These are phyloP conservation scores for Colletotrichum karsti DNA, from an alignment of 2,329 filamentous ascomycete genomes.

Conservation along the genomic window DNA sequence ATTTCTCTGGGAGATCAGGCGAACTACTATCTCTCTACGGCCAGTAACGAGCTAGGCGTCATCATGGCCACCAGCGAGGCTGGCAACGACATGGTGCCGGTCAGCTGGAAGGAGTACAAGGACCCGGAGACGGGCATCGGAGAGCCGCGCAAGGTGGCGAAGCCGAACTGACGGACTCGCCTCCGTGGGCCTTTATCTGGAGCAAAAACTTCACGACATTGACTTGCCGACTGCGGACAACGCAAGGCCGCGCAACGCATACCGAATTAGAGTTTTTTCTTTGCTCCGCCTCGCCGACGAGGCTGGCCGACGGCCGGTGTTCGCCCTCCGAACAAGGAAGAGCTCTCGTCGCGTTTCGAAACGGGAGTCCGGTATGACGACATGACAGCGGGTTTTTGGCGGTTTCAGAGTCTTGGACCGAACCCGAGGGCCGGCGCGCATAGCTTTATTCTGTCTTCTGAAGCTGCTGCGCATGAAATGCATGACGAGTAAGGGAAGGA, in stretches of 20 bases:
- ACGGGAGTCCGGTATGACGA: constrained; percentile 12
- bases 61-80: constrained; percentile 91
- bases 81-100: constrained; percentile 90
- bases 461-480: constrained; percentile 14
- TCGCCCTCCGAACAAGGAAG: constrained; percentile 4
- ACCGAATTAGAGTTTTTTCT: background rate
- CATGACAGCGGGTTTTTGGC: constrained; percentile 13
- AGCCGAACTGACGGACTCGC: constrained; percentile 74
- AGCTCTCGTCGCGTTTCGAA: constrained; percentile 17
- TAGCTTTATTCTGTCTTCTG: background rate
- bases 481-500: background rate
- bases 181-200: background rate
- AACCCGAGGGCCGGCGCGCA: background rate
- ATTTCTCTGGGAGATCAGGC: constrained; percentile 93
- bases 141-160: constrained; percentile 91
- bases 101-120: constrained; percentile 94
- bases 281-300: constrained; percentile 13
- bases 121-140: constrained; percentile 80
- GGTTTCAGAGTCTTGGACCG: background rate
- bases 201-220: background rate
- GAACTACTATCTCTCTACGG: constrained; percentile 95
- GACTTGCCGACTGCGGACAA: background rate
- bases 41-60: constrained; percentile 89
- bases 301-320: background rate
- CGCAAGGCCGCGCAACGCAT: background rate